phyloP scores from a whole-genome alignment of 164 flowering plant genomes.

The Berberis thunbergii region DNA sequence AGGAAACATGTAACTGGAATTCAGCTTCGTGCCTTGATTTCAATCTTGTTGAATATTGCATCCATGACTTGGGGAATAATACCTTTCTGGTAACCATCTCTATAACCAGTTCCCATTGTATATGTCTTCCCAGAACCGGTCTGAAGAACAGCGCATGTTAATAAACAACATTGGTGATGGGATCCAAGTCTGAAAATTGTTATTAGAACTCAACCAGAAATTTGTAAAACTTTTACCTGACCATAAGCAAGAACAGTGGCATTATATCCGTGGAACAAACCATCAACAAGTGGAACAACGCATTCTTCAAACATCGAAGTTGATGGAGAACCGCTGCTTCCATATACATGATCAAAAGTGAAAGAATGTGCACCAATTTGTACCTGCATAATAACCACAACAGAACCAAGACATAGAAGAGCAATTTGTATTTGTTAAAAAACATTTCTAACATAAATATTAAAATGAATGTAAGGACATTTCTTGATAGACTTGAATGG shows the following conservation, averaged over 20 bases:
- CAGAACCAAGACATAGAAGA: not conserved
- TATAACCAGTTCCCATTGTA: conserved; percentile 92
- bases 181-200: not conserved
- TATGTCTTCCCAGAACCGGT: conserved; percentile 99
- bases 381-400: conserved; percentile 41
- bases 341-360: conserved; percentile 97
- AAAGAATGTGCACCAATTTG: conserved; percentile 95
- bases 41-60: conserved; percentile 76
- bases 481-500: no score
- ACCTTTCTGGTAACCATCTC: conserved; percentile 71
- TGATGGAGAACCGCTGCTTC: conserved; percentile 71
- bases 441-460: no score
- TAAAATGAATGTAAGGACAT: no score
- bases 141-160: conserved; percentile 35
- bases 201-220: not conserved
- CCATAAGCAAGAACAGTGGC: conserved; percentile 99
- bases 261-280: conserved; percentile 96
- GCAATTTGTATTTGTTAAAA: not conserved
- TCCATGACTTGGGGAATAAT: conserved; percentile 85
- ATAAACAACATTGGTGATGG: conserved; percentile 5
- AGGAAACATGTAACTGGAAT: conserved; percentile 88
- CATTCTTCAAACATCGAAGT: conserved; percentile 88
- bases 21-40: conserved; percentile 70
- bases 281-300: conserved; percentile 84
- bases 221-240: conserved; percentile 45